Conservation (phyloP, 805 yeast genomes). For the Clavispora santaluciae region DNA sequence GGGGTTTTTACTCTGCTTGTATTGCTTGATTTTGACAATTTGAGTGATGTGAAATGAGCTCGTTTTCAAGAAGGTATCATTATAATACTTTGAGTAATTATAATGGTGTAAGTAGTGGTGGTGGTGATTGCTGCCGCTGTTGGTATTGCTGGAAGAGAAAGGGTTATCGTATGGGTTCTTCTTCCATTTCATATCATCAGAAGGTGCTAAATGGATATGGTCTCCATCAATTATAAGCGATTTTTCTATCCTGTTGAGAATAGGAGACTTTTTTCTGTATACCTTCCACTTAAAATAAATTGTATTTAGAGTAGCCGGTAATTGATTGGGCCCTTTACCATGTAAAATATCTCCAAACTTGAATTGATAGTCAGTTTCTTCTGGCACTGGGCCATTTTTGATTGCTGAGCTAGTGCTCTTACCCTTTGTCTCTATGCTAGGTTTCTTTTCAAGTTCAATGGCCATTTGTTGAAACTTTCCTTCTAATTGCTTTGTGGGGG, state of each 20-base stretch:
- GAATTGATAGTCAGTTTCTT: not conserved
- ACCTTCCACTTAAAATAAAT: constrained; percentile 82
- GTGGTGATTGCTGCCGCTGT: constrained; percentile 17
- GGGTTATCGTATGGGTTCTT: constrained; percentile 29
- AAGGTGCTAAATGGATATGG: constrained; percentile 81
- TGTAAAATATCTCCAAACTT: constrained; percentile 9
- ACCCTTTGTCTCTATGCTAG: not conserved
- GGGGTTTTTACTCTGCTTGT: constrained; percentile 57
- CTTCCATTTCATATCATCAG: constrained; percentile 58
- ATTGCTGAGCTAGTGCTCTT: not conserved
- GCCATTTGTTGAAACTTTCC: constrained; percentile 12
- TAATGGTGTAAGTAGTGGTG: constrained; percentile 37
- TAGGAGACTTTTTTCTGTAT: constrained; percentile 83
- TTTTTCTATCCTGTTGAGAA: constrained; percentile 75
- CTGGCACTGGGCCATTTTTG: not conserved
- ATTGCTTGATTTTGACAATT: constrained; percentile 69
- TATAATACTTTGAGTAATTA: constrained; percentile 36
- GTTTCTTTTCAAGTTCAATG: not conserved
- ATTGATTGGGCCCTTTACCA: constrained; percentile 7
- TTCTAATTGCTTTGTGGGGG: constrained; percentile 18
- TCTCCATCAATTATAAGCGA: constrained; percentile 91
- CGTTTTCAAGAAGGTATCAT: constrained; percentile 76
- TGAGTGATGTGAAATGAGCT: constrained; percentile 83
- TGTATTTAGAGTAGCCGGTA: constrained; percentile 39
- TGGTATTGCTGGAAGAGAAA: constrained; percentile 16